phyloP scores from a whole-genome alignment of 2,329 filamentous ascomycete species.

The Cadophora malorum region DNA sequence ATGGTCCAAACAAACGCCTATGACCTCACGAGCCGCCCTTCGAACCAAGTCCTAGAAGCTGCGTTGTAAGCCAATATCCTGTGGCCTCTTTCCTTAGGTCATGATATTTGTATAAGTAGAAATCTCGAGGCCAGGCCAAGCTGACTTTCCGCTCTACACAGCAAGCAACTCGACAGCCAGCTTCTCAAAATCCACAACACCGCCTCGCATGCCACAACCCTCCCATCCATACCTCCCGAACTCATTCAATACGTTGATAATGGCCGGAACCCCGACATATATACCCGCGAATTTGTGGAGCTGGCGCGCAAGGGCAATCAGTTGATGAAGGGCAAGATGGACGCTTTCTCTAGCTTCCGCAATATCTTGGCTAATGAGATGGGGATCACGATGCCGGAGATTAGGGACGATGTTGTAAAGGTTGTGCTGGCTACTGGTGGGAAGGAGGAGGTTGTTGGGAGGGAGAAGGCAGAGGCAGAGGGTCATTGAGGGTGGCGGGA shows the following conservation, averaged over 20 bases:
- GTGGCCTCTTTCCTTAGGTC: conserved; percentile 9
- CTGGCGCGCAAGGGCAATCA: conserved; percentile 70
- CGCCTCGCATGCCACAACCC: conserved; percentile 47
- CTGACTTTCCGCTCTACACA: conserved; percentile 44
- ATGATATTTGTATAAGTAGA: neutral
- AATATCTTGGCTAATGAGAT: conserved; percentile 61
- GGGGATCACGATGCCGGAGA: conserved; percentile 42
- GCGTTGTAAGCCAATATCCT: conserved; percentile 52
- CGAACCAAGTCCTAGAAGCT: conserved; percentile 60
- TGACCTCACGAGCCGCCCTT: conserved; percentile 57
- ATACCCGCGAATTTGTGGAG: conserved; percentile 77
- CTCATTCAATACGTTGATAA: conserved; percentile 73
- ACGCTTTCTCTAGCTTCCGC: conserved; percentile 65
- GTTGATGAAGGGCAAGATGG: conserved; percentile 68
- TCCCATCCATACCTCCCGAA: conserved; percentile 65
- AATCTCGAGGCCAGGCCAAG: neutral
- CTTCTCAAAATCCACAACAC: conserved; percentile 52
- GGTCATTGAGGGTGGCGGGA: neutral
- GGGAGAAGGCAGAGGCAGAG: conserved; percentile 8
- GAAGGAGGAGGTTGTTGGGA: conserved; percentile 23
- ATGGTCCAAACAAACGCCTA: conserved; percentile 69
- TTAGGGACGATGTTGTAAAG: conserved; percentile 41
- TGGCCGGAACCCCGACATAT: conserved; percentile 76
- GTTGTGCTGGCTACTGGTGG: conserved; percentile 41
- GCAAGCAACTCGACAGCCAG: conserved; percentile 49